Base-by-base conservation (phyloP, 805 yeast species). In the Sugiyamaella valdiviana region DNA sequence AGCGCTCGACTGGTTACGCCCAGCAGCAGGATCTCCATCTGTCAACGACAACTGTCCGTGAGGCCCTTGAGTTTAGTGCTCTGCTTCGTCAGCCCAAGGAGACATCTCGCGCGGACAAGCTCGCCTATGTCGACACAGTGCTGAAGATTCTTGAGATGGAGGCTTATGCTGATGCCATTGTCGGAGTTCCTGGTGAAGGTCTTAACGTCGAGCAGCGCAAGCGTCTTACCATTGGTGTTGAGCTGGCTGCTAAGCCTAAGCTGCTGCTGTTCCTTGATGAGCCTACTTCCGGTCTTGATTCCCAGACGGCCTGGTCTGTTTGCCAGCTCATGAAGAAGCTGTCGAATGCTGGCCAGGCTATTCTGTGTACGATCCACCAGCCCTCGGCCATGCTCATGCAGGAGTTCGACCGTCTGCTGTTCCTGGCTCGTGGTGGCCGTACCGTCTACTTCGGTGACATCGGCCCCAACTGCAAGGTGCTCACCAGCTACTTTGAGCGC, bases 341-440 rank as follows among this genome's bases (percentile, higher is more conserved):
- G 51, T 80, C 83, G 5, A 67, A 73, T 56, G 75, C 74, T 56
- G 83, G 83, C 37, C 83, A 79, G 62, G 83, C 83, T 37, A 78
- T 79, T 60, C 67, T 79, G 62, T 79, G 84, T 71, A 85, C 95
- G 22, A 85, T 85, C 57, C 93, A 85, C 67, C 95, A 85, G 66
- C 95, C 95, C 60, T 85, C 93, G 6, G 90, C 95, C 46, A 73
- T 83, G 50, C 70, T 85, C 61, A 73, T 85, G 68, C 77, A 84
- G 61, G 86, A 82, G 59, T 85, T 87, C 62, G 95, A 87, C 62
- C 76, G 89, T 58, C 71, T 86, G 56, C 69, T 85, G 54, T 79
- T 85, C 58, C 70, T 84, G 63, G 81, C 80, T 46, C 73, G 68
- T 48, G 90, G 90, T 60, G 91, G 90, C 62, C 66, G 76, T 59